Evolutionary conservation across 2,329 filamentous ascomycete genomes (phyloP), one percentile per base, ranked within the genome.

Genomic region (Penicillium palitans): DNA sequence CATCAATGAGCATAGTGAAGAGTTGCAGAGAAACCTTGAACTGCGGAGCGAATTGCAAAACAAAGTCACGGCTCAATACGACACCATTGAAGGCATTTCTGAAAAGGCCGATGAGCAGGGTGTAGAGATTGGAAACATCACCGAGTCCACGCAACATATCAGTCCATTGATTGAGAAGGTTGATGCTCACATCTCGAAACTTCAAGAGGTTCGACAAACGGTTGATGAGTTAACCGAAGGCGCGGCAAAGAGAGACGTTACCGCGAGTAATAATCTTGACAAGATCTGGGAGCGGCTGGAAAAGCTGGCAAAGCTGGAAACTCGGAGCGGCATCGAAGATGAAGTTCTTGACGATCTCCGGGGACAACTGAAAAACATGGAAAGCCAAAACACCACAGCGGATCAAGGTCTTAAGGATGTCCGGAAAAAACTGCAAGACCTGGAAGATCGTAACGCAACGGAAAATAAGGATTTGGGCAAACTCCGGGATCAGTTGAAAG

Each of bases 111-210:
- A 44, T 42, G 42, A 54, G 1, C 35, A 35, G 24, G 10, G 7
- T 21, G 55, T 10, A 21, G 17, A 66, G 4, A 55, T 66, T 4
- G 46, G 58, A 39, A 50, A 61, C 3, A 19, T 65, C 4, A 33
- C 47, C 1, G 17, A 50, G 6, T 24, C 61, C 6, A 53, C 53
- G 33, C 15, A 3, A 9, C 52, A 29, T 27, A 21, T 64, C 15
- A 49, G 60, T 6, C 57, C 57, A 15, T 31, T 66, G 10, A 56
- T 31, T 13, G 5, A 10, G 1, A 48, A 8, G 12, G 3, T 54
- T 17, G 27, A 54, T 19, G 27, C 3, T 4, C 41, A 53, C 10
- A 27, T 46, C 29, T 46, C 29, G 12, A 12, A 27, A 17, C 31
- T 53, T 5, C 7, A 37, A 35, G 17, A 19, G 1, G 10, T 47